These are phyloP conservation scores for Apophysomyces trapeziformis DNA, from an alignment of 371 early-diverging fungal genomes.

Conservation along the genomic window DNA sequence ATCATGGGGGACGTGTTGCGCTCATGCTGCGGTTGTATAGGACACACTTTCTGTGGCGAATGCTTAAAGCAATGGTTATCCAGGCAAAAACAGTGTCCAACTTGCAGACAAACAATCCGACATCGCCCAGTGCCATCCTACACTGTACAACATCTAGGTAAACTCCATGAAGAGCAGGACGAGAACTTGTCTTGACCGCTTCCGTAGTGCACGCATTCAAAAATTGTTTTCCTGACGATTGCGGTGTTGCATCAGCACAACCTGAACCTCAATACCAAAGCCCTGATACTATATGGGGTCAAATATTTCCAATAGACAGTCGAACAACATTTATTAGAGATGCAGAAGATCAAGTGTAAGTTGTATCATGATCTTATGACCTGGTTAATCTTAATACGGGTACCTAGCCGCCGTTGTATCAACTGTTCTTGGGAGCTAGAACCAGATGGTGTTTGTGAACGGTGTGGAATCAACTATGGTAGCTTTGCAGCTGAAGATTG, in stretches of 20 bases:
- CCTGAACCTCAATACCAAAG: constrained; percentile 8
- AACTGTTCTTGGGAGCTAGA: constrained; percentile 14
- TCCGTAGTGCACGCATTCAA: constrained; percentile 2
- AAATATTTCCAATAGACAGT: constrained; percentile 1
- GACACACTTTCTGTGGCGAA: constrained; percentile 16
- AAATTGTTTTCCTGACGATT: background rate
- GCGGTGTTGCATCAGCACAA: background rate
- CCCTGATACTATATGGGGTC: background rate
- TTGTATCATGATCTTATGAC: background rate
- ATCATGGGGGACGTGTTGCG: background rate
- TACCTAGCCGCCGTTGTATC: constrained; percentile 10
- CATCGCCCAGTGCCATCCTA: constrained; percentile 13
- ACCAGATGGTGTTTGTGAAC: constrained; percentile 13
- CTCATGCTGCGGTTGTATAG: background rate
- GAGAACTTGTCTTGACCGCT: background rate
- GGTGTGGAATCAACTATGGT: constrained; percentile 9
- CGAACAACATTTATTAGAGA: constrained; percentile 2
- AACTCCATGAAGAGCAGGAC: background rate
- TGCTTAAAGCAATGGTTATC: constrained; percentile 14
- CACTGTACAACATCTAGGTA: constrained; percentile 17
- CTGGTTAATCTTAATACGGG: too few species aligned
- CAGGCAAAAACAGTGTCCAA: constrained; percentile 16
- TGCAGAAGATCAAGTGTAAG: constrained; percentile 18
- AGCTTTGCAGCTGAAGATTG: background rate
- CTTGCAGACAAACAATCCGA: constrained; percentile 11